Conservation (phyloP, 176 grass and related monocot genomes). For the Oryza glaberrima region DNA sequence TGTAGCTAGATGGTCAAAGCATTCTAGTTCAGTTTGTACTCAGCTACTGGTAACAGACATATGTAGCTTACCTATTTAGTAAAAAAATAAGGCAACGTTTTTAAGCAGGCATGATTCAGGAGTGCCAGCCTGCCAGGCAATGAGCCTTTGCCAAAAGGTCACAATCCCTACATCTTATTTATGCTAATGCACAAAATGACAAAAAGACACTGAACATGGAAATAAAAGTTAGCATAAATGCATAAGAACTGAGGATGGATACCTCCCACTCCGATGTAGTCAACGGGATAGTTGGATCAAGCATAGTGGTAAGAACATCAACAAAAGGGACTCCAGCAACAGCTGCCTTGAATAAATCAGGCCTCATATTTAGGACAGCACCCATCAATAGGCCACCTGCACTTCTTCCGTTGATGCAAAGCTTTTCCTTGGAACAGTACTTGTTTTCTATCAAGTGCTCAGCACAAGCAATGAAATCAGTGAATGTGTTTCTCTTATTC, state of each 20-base stretch:
- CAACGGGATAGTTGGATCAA: slow-evolving; percentile 86
- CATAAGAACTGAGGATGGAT: slow-evolving; percentile 10
- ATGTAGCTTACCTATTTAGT: background rate
- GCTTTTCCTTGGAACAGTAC: slow-evolving; percentile 74
- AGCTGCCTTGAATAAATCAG: slow-evolving; percentile 85
- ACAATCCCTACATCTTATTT: background rate
- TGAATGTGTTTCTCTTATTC: slow-evolving; percentile 93
- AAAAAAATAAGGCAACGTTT: background rate
- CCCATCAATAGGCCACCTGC: slow-evolving; percentile 82
- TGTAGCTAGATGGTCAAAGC: background rate
- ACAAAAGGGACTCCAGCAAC: slow-evolving; percentile 86
- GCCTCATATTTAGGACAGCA: slow-evolving; percentile 87
- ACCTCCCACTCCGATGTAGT: slow-evolving; percentile 97
- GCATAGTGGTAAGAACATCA: slow-evolving; percentile 91
- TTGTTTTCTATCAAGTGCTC: slow-evolving; percentile 82
- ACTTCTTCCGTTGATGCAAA: slow-evolving; percentile 91
- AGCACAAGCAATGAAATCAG: slow-evolving; percentile 87
- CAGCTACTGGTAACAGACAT: background rate
- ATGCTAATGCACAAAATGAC: background rate
- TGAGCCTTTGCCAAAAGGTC: background rate
- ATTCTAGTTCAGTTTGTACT: background rate
- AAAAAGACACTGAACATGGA: background rate
- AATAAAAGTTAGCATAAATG: background rate
- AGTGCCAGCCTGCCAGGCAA: background rate
- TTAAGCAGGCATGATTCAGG: background rate